Base-by-base conservation (phyloP, 495 filamentous ascomycete species). In the Friedmanniomyces endolithicus region DNA sequence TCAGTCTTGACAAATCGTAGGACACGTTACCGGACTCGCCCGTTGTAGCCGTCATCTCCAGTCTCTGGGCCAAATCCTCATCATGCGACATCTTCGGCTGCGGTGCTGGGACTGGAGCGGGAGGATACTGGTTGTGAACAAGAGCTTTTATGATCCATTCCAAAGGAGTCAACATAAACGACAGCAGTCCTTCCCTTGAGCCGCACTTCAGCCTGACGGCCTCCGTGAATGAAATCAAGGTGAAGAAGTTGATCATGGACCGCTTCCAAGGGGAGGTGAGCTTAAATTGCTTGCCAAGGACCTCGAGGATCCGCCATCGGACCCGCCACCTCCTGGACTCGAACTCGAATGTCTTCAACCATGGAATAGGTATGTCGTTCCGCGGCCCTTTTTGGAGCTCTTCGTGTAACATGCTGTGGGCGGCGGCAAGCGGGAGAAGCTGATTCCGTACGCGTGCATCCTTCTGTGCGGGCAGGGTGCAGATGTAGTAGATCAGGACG, bases 401-500 rank as follows among this genome's bases (percentile, higher is more conserved):
- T 55, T 52, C 43, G 20, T 23, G 24, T 55, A 23, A 39, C 41
- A 24, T 8, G n/a, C 27, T 11, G 16, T 49, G 34, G 11, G 46
- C 37, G 27, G 17, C 82, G 11, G 76, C 76, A 23, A 61, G 53
- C 11, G 63, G 43, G 0, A 79, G 23, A 0, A 89, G 63, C 0
- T 82, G 81, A 0, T 31, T 25, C 71, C 73, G 61, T 71, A 71
- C 58, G 73, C 60, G 58, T 63, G 20, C 50, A 73, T 63, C 55
- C 54, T 55, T 52, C 68, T 73, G 52, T 70, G 67, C 65, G 80
- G 87, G 39, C 80, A 59, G 19, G 75, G 68, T 2, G 85, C 55
- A 0, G 85, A 86, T 2, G 83, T 62, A 40, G 80, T 78, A 57
- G 60, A 84, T 63, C 31, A 71, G 48, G 29, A 75, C 17, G 46